These are phyloP conservation scores for Trichoderma gracile DNA, from an alignment of 2,329 filamentous ascomycete genomes.

Conservation along the genomic window DNA sequence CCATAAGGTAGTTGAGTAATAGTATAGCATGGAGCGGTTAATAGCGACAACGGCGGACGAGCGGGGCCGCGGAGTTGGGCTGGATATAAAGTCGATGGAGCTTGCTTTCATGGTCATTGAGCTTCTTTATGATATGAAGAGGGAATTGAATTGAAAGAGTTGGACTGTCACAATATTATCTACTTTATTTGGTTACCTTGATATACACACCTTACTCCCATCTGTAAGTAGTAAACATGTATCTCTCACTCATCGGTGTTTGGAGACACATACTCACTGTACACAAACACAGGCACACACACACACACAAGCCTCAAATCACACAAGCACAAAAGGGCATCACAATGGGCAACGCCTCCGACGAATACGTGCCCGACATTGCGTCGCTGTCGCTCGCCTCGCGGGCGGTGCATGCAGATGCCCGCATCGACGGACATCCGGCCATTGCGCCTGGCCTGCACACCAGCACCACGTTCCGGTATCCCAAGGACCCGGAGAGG, in stretches of 20 bases:
- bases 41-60: constrained; percentile 19
- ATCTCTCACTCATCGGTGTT: not conserved
- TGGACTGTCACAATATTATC: not conserved
- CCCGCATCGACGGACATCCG: constrained; percentile 69
- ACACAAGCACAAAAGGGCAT: not conserved
- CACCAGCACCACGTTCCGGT: constrained; percentile 88
- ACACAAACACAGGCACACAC: not conserved
- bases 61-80: constrained; percentile 5
- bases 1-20: not conserved
- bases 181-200: not conserved
- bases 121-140: not conserved
- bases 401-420: constrained; percentile 78
- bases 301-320: not conserved
- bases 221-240: not conserved
- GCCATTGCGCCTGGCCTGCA: constrained; percentile 90
- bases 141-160: not conserved
- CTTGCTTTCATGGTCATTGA: not conserved
- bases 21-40: not conserved
- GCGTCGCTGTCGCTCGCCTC: constrained; percentile 58
- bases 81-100: constrained; percentile 5
- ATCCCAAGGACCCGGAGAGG: constrained; percentile 67
- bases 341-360: constrained; percentile 10
- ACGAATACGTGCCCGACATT: constrained; percentile 19
- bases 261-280: not conserved
- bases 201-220: no score